Evolutionary conservation across 1,284 basidiomycete species (phyloP).

Genomic region (Rhodotorula sp.): DNA sequence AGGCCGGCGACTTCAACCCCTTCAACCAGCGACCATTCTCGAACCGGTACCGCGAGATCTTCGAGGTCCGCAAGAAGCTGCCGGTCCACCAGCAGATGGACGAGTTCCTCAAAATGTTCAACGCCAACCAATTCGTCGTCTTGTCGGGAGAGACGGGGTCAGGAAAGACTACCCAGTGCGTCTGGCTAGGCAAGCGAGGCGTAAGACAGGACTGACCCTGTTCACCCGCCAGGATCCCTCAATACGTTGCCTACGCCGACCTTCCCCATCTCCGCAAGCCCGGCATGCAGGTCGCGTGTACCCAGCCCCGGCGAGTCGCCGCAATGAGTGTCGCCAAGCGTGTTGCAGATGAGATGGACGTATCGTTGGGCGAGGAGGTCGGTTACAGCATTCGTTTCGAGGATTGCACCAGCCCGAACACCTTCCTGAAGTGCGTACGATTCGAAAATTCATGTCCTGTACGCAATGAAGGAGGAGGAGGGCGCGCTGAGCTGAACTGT

Average conservation of each 20-base stretch:
- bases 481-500: background rate
- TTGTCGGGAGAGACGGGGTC: constrained; percentile 98
- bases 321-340: constrained; percentile 98
- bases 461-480: background rate
- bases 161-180: constrained; percentile 95
- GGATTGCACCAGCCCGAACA: constrained; percentile 89
- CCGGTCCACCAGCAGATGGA: constrained; percentile 93
- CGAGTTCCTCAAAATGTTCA: constrained; percentile 44
- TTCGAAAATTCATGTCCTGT: background rate
- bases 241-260: constrained; percentile 92
- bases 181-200: background rate
- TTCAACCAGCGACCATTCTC: constrained; percentile 81
- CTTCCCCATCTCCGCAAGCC: constrained; percentile 58
- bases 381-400: constrained; percentile 99
- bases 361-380: constrained; percentile 87
- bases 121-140: constrained; percentile 51
- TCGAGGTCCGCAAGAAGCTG: constrained; percentile 78
- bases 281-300: constrained; percentile 91
- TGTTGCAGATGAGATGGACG: constrained; percentile 98
- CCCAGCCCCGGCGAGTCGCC: constrained; percentile 93
- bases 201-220: background rate
- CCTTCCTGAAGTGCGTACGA: constrained; percentile 69
- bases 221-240: constrained; percentile 64
- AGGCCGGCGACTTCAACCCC: constrained; percentile 83
- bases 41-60: constrained; percentile 78